Evolutionary conservation across 805 yeast genomes (phyloP), one percentile per base, ranked within the genome.

Genomic region (Yarrowia porcina): DNA sequence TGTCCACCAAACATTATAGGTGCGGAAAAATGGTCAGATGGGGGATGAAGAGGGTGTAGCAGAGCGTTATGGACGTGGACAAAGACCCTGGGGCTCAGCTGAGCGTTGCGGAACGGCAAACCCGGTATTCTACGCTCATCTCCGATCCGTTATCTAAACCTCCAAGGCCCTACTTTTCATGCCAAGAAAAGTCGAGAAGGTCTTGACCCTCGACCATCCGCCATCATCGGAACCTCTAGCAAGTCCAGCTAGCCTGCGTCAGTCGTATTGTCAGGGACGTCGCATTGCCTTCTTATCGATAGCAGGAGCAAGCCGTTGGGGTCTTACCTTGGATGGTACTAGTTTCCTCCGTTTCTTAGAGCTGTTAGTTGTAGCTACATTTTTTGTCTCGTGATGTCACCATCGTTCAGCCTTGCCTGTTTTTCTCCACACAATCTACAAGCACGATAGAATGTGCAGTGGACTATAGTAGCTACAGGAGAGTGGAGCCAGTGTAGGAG

Each of bases 1-100:
- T 30, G 36, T 30, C 52, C 50, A 45, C 35, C 50, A 42, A 42
- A 39, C 44, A 39, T 39, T 39, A 39, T 39, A 39, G 44, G 27
- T 21, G 44, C 41, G 38, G 20, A 18, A 38, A 20, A 23, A n/a
- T 41, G 45, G 45, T 23, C 45, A 41, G 45, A 41, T 23, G 44
- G n/a, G 42, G 6, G 44, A 6, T 3, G 4, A 17, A 10, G 15
- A 1, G 15, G 25, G 15, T 5, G 41, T 12, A 17, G 13, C 6
- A 32, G 35, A 12, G 28, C 28, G 8, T 25, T 4, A 25, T 5
- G 28, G 28, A 25, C 28, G 28, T 25, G 28, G 28, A 25, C 28
- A 25, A 25, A 25, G 28, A 4, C 28, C 28, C 8, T 8, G 8
- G 4, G 28, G 28, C 8, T 25, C 28, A 5, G 8, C 28, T 25